These are phyloP conservation scores for Monosporascus sp. DNA, from an alignment of 2,329 filamentous ascomycete species.

Conservation along the genomic window DNA sequence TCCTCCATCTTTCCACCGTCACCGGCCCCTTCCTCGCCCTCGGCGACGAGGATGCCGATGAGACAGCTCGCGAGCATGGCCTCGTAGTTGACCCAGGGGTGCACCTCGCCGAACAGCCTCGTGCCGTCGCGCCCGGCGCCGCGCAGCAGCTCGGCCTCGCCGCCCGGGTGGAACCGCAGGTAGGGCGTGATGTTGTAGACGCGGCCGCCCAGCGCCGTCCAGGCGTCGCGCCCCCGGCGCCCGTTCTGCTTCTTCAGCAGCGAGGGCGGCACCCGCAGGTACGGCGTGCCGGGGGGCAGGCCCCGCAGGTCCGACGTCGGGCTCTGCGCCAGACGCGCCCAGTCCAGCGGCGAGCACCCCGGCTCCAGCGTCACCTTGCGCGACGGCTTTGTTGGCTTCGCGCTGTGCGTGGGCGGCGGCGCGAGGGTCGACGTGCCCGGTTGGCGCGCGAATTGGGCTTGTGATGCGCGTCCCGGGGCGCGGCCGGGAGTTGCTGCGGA, in stretches of 20 bases:
- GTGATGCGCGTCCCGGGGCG: slow-evolving; percentile 36
- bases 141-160: slow-evolving; percentile 65
- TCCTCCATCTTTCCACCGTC: slow-evolving; percentile 43
- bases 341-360: slow-evolving; percentile 92
- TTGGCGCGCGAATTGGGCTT: slow-evolving; percentile 22
- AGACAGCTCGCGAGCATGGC: slow-evolving; percentile 62
- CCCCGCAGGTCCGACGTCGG: slow-evolving; percentile 65
- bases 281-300: slow-evolving; percentile 44
- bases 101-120: slow-evolving; percentile 60
- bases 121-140: slow-evolving; percentile 59
- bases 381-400: slow-evolving; percentile 50
- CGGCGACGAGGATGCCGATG: slow-evolving; percentile 59
- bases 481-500: slow-evolving; percentile 24
- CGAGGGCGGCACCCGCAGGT: slow-evolving; percentile 74
- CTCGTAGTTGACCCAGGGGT: slow-evolving; percentile 70
- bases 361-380: slow-evolving; percentile 79
- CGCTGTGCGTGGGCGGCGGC: slow-evolving; percentile 50
- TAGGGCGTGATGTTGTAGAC: slow-evolving; percentile 96
- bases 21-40: slow-evolving; percentile 32
- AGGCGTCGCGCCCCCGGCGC: slow-evolving; percentile 78
- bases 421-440: slow-evolving; percentile 39
- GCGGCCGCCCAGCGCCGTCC: slow-evolving; percentile 83
- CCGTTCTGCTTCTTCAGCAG: slow-evolving; percentile 76
- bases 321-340: slow-evolving; percentile 70
- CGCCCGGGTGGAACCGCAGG: slow-evolving; percentile 84